Conservation (phyloP, 306 rosid species). For the Gynostemma pentaphyllum region DNA sequence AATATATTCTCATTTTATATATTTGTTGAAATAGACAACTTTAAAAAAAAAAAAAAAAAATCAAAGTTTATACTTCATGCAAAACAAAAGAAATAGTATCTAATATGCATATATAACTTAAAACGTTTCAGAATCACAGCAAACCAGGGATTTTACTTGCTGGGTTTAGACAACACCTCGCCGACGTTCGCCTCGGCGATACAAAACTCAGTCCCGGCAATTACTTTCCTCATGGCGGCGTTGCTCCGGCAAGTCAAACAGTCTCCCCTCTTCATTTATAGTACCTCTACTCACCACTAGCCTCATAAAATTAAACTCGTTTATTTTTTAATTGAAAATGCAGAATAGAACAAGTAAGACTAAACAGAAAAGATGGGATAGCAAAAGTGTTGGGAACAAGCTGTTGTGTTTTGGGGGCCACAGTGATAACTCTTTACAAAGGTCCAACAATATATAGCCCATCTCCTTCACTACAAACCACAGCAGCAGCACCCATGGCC, state of each 20-base stretch:
- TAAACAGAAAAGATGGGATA: conserved; percentile 41
- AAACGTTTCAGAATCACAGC: conserved; percentile 40
- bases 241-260: conserved; percentile 35
- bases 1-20: no score
- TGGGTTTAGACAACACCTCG: conserved; percentile 61
- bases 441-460: conserved; percentile 62
- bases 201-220: conserved; percentile 69
- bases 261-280: neutral
- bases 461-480: conserved; percentile 10
- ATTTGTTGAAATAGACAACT: no score
- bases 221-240: conserved; percentile 67
- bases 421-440: conserved; percentile 50
- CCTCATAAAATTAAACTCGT: neutral
- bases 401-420: conserved; percentile 65
- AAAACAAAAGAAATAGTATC: no score
- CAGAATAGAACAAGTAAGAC: conserved; percentile 50
- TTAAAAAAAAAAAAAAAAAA: no score
- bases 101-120: no score
- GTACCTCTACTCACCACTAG: neutral
- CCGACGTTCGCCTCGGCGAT: conserved; percentile 62
- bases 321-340: conserved; percentile 2
- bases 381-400: conserved; percentile 71
- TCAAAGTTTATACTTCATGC: no score
- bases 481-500: neutral
- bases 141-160: conserved; percentile 56